Evolutionary conservation across 768 basidiomycete species (phyloP).

Genomic region (Hydnomerulius pinastri): DNA sequence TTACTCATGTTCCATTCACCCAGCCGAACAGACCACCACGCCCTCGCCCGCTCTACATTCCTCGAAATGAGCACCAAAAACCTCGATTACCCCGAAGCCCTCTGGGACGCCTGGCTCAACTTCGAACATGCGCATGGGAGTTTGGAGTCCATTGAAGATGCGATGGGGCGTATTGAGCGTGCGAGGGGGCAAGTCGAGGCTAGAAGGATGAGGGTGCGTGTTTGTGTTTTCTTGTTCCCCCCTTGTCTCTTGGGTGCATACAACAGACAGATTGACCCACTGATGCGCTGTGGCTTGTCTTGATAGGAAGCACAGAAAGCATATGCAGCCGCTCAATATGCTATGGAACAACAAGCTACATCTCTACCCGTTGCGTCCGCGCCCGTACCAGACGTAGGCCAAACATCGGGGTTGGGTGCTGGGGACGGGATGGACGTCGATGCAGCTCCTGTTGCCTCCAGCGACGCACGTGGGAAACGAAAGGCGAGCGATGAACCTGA

Average conservation of each 20-base stretch:
- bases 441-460: conserved; percentile 25
- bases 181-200: conserved; percentile 63
- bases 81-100: conserved; percentile 92
- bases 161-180: conserved; percentile 64
- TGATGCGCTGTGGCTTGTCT: conserved; percentile 1
- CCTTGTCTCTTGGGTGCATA: background rate
- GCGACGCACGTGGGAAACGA: conserved; percentile 56
- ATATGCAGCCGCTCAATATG: conserved; percentile 50
- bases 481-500: conserved; percentile 54
- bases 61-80: conserved; percentile 65
- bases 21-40: conserved; percentile 55
- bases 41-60: conserved; percentile 68
- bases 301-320: conserved; percentile 66
- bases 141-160: conserved; percentile 62
- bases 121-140: conserved; percentile 87
- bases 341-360: conserved; percentile 41
- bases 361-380: conserved; percentile 31
- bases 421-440: conserved; percentile 46
- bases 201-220: conserved; percentile 61
- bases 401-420: background rate
- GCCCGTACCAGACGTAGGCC: conserved; percentile 12
- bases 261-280: background rate
- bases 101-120: conserved; percentile 88
- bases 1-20: background rate
- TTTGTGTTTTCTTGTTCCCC: background rate